These are phyloP conservation scores for Globisporangium recalcitrans DNA, from an alignment of 352 stramenopile species.

Conservation along the genomic window DNA sequence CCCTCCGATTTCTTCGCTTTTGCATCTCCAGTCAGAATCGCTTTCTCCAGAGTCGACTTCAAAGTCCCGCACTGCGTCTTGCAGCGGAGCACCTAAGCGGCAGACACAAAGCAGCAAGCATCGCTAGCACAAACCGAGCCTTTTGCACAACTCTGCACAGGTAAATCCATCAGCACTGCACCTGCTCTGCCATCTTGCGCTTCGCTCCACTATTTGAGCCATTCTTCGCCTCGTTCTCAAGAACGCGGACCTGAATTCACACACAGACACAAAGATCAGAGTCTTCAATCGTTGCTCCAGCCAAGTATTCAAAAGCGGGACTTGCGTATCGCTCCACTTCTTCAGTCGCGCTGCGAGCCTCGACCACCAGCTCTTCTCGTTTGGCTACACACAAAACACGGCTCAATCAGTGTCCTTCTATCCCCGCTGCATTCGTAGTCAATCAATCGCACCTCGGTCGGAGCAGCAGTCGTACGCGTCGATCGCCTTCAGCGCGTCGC, in stretches of 20 bases:
- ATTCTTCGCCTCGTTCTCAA: constrained; percentile 56
- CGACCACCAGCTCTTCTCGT: constrained; percentile 43
- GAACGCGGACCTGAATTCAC: constrained; percentile 39
- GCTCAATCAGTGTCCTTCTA: no score
- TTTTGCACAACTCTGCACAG: no score
- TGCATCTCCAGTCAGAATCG: constrained; percentile 44
- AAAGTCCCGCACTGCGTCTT: constrained; percentile 40
- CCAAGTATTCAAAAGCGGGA: neutral
- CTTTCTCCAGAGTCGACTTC: constrained; percentile 53
- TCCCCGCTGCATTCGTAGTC: neutral
- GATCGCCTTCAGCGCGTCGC: constrained; percentile 42
- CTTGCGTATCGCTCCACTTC: constrained; percentile 75
- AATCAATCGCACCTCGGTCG: constrained; percentile 20
- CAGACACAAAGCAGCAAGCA: neutral
- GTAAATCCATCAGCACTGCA: neutral
- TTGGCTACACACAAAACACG: constrained; percentile 18
- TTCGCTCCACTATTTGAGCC: constrained; percentile 24
- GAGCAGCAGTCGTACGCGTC: constrained; percentile 35
- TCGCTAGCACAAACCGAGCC: no score
- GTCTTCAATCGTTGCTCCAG: no score
- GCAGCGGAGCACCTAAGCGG: constrained; percentile 29
- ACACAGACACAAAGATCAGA: neutral
- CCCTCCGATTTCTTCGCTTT: constrained; percentile 19
- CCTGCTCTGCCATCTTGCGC: constrained; percentile 44
- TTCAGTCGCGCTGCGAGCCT: constrained; percentile 40